Evolutionary conservation across 2,329 filamentous ascomycete species (phyloP), one percentile per base, ranked within the genome.

Genomic region (Penicillium janthinellum): DNA sequence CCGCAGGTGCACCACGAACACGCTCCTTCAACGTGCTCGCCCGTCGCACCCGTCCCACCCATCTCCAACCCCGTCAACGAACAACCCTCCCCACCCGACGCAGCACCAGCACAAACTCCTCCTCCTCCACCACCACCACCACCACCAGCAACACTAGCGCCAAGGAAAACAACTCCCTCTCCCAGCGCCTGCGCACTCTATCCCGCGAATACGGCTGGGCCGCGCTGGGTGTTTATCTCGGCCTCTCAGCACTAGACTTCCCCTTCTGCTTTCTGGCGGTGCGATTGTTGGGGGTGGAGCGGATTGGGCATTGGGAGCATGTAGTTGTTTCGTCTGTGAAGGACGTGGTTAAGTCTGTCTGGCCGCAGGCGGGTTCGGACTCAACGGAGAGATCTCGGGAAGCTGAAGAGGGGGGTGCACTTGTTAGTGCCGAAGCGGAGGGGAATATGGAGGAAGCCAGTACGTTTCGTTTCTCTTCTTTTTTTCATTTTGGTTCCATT

Each of bases 221-320:
- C 3, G 93, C 93, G 0, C 77, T 97, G 5, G 94, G 92, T n/a
- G 91, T 99, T 14, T 99, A 99, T 76, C 77, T 97, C 11, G 83
- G 82, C 1, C 79, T 99, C 56, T 93, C 90, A 44, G 89, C 90
- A 39, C 79, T 96, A 54, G 95, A 99, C 78, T 96, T 98, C 66
- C 95, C 95, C 0, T 91, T 98, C 73, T 98, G 94, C 79, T 99
- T 96, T 79, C 78, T 96, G 56, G 86, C 95, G 10, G 95, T 99
- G 49, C 86, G 89, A 58, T 80, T 88, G 54, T 84, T 96, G 1
- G 95, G 95, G 15, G 90, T 91, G 0, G 95, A 99, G 28, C 86
- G 85, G 57, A 95, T 99, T 70, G 93, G 92, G 6, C 73, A 79
- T 56, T 80, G 76, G 62, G 80, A 82, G 63, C 76, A 80, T 68